A percentile compares a stretch with the other conserved stretches of the same genome.
phyloP scores from a whole-genome alignment of 2,329 filamentous ascomycete species.

The Chrysoporthe deuterocubensis region DNA sequence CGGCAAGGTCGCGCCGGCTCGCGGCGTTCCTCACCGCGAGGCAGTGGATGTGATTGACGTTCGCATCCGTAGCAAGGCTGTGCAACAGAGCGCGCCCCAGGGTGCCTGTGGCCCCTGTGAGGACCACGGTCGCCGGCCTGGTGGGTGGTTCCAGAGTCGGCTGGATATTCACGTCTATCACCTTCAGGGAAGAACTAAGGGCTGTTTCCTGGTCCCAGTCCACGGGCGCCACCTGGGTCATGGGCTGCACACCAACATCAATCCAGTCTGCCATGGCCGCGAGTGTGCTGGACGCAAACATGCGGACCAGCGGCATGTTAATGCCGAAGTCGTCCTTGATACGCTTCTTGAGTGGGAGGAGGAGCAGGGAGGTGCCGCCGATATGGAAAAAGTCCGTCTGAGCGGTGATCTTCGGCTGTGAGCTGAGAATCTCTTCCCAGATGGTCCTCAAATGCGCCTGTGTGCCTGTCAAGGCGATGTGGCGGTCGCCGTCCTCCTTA shows the following conservation, averaged over 20 bases:
- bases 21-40: conserved; percentile 41
- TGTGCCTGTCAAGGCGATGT: not conserved
- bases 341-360: conserved; percentile 41
- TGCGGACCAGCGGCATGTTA: conserved; percentile 37
- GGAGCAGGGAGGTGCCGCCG: conserved; percentile 46
- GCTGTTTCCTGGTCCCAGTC: conserved; percentile 30
- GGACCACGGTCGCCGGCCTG: conserved; percentile 28
- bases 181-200: too few relatives aligned
- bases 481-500: conserved; percentile 3
- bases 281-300: conserved; percentile 45
- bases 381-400: conserved; percentile 45
- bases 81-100: conserved; percentile 44
- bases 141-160: conserved; percentile 30
- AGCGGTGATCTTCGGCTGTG: not conserved
- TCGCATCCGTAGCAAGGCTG: conserved; percentile 38
- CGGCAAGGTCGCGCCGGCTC: not conserved
- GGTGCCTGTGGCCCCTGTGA: conserved; percentile 47
- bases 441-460: not conserved
- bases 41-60: conserved; percentile 46
- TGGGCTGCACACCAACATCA: too few relatives aligned
- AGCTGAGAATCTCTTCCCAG: conserved; percentile 28
- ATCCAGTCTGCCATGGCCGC: conserved; percentile 39
- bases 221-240: not conserved
- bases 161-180: conserved; percentile 17
- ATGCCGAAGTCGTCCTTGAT: conserved; percentile 40